Conservation (phyloP, 441 rosid genomes). For the Oxalis stricta region DNA sequence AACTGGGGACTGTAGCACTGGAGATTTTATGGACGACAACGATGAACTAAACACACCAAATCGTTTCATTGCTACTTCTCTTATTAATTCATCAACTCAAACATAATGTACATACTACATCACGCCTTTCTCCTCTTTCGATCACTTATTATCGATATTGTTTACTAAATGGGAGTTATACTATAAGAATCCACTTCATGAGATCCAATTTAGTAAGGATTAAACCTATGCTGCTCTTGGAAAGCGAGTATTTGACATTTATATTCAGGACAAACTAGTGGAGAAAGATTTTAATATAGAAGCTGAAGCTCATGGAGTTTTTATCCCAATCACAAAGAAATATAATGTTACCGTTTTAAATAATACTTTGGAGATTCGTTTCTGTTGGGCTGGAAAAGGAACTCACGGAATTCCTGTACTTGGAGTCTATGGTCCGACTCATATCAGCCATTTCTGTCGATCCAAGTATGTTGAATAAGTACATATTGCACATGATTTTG, state of each 20-base stretch:
- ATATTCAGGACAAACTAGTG: conserved; percentile 39
- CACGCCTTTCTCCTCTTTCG: conserved; percentile 39
- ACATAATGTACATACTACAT: conserved; percentile 31
- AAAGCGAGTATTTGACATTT: conserved; percentile 44
- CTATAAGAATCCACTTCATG: conserved; percentile 41
- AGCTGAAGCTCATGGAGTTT: conserved; percentile 32
- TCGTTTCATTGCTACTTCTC: background rate
- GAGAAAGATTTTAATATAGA: conserved; percentile 38
- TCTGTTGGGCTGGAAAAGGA: conserved; percentile 66
- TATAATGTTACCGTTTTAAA: conserved; percentile 23
- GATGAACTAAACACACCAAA: conserved; percentile 4
- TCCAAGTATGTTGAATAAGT: conserved; percentile 27
- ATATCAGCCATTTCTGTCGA: conserved; percentile 47
- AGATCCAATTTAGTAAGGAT: conserved; percentile 37
- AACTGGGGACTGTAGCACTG: conserved; percentile 30
- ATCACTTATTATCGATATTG: conserved; percentile 52
- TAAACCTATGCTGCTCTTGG: conserved; percentile 35
- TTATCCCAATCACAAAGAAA: conserved; percentile 19
- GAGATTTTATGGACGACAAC: conserved; percentile 14
- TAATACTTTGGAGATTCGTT: conserved; percentile 39
- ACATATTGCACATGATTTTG: background rate
- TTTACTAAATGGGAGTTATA: conserved; percentile 40
- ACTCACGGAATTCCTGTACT: conserved; percentile 47
- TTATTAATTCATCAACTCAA: conserved; percentile 19
- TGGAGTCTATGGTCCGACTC: conserved; percentile 59